Percentiles rank a stretch among this genome's conserved stretches.
Evolutionary conservation across 108 stramenopile species (phyloP).

Genomic region (Skeletonema marinoi): DNA sequence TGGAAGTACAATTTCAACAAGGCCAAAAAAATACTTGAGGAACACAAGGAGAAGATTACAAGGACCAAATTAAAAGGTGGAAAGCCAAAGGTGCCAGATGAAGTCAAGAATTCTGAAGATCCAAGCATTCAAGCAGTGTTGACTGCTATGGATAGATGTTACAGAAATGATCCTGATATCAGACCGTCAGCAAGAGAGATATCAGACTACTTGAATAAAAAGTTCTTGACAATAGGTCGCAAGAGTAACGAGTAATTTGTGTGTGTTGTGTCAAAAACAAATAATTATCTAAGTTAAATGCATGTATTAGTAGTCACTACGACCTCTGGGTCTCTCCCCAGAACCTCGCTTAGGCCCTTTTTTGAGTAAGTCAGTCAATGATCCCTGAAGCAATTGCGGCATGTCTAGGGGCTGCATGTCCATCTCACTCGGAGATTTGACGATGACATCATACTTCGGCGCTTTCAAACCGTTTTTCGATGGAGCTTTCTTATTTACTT

Average conservation of each 20-base stretch:
- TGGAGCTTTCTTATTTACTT: background rate
- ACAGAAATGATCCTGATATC: conserved; percentile 57
- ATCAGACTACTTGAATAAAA: conserved; percentile 31
- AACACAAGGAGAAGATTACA: conserved; percentile 48
- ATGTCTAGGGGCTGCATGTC: conserved; percentile 3
- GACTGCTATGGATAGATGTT: conserved; percentile 77
- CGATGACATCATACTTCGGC: background rate
- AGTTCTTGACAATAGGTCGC: conserved; percentile 7
- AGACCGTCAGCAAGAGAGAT: conserved; percentile 67
- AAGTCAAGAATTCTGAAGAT: conserved; percentile 51
- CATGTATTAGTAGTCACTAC: background rate
- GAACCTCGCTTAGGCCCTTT: background rate
- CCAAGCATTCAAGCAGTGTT: conserved; percentile 58
- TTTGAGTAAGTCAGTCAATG: conserved; percentile 1
- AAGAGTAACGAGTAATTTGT: background rate
- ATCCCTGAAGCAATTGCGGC: conserved; percentile 6
- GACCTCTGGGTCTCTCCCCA: background rate
- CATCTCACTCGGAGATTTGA: background rate
- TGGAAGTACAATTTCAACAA: conserved; percentile 49
- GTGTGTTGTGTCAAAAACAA: background rate
- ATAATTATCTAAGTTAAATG: background rate
- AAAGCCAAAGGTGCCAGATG: conserved; percentile 60
- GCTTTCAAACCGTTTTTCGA: conserved; percentile 1
- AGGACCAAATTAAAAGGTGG: conserved; percentile 72
- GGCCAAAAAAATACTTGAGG: conserved; percentile 23